These are phyloP conservation scores for Fistulinella cinereoalba DNA, from an alignment of 1,284 basidiomycete species.

Conservation along the genomic window DNA sequence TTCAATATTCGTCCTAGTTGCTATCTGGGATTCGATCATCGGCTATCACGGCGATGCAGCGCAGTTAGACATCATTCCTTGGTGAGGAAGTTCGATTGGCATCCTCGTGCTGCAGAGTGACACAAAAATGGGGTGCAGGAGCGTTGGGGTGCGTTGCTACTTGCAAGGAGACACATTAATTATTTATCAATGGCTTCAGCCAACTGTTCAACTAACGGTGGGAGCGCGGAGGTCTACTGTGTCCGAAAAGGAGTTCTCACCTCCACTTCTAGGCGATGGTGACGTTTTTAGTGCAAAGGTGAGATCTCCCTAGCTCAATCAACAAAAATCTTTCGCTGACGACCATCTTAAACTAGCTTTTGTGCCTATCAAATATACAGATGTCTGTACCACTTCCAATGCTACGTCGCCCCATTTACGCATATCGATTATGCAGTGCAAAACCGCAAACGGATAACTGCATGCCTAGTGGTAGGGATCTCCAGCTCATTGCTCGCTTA, in stretches of 20 bases:
- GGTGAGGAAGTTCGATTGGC: conserved; percentile 12
- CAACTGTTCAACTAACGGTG: conserved; percentile 20
- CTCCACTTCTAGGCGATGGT: conserved; percentile 16
- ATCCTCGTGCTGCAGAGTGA: not conserved
- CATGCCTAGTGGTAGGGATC: conserved; percentile 18
- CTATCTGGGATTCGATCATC: conserved; percentile 26
- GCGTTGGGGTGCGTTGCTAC: conserved; percentile 20
- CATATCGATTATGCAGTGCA: conserved; percentile 14
- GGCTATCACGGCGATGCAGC: conserved; percentile 14
- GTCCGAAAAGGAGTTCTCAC: conserved; percentile 1
- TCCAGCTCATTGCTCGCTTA: not conserved
- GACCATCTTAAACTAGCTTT: conserved; percentile 14
- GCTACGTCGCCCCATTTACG: not conserved
- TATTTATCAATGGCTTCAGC: conserved; percentile 9
- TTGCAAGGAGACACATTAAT: not conserved
- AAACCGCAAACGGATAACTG: conserved; percentile 10
- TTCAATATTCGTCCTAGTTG: conserved; percentile 17
- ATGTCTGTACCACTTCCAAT: conserved; percentile 12
- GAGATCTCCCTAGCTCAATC: not conserved
- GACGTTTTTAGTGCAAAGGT: conserved; percentile 26
- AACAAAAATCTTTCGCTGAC: not conserved
- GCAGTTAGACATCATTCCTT: conserved; percentile 18
- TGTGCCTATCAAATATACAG: conserved; percentile 25
- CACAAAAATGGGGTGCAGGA: conserved; percentile 12
- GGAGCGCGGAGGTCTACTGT: not conserved